Evolutionary conservation across 768 basidiomycete genomes (phyloP), one percentile per base, ranked within the genome.

Genomic region (Russula sp.): DNA sequence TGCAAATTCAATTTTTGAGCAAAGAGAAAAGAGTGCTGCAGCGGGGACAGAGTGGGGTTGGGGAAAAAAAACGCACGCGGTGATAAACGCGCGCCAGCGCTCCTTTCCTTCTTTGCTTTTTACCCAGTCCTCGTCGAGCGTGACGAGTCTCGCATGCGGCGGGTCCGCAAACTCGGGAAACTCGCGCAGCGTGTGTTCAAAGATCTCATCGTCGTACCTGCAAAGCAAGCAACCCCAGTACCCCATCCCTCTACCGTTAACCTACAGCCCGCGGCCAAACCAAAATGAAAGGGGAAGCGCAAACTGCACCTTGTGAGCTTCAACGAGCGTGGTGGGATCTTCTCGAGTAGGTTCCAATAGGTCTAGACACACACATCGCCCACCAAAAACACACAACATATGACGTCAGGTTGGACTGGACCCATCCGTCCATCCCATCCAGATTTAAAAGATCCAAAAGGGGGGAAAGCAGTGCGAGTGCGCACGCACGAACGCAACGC

Each of bases 281-380:
- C 50, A 11, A 16, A 39, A 25, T 3, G 34, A 53, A 41, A 25
- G 18, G 7, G 1, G 38, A 38, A 13, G 32, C 29, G 11, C 41
- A 42, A n/a, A 38, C 8, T 13, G 48, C 32, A 95, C 93, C 86
- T 88, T 64, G 95, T 93, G 65, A 98, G 77, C 69, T 79, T 85
- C 64, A 98, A 83, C 48, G 84, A 82, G 59, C 78, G 79, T 48
- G 95, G 94, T 18, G 78, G 72, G 53, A 97, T 83, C 70, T 85
- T 87, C 70, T 88, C 87, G 56, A 98, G 76, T 47, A 99, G 79
- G 71, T 93, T 94, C 88, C 94, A 96, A 75, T 98, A 98, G 8
- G 93, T 93, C 90, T 98, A 67, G 25, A 35, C 20, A 25, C 4
- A 2, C 22, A 16, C 22, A 25, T 47, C 25, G 46, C 25, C 25